Evolutionary conservation across 1,284 basidiomycete species (phyloP).

Genomic region (Testicularia cyperi): DNA sequence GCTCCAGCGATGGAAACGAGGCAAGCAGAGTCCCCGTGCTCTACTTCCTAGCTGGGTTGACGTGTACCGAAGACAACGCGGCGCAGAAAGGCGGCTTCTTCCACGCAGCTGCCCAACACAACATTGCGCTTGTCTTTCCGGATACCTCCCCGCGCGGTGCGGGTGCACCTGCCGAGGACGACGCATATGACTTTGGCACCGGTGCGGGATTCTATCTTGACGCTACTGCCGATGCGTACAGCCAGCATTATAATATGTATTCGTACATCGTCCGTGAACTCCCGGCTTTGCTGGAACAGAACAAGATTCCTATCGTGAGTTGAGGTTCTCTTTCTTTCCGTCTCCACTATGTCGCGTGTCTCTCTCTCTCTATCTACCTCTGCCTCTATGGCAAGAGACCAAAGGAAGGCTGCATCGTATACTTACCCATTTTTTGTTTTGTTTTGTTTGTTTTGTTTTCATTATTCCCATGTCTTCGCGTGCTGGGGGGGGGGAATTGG

Average conservation of each 20-base stretch:
- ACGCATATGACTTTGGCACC: conserved; percentile 69
- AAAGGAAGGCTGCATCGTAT: no score
- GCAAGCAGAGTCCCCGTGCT: conserved; percentile 79
- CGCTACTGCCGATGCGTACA: conserved; percentile 54
- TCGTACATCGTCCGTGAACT: conserved; percentile 48
- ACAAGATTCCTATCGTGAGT: conserved; percentile 42
- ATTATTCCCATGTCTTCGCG: no score
- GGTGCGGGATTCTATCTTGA: conserved; percentile 59
- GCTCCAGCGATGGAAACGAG: conserved; percentile 62
- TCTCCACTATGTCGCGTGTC: not conserved
- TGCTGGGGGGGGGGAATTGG: no score
- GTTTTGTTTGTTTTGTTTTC: no score
- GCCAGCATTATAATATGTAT: conserved; percentile 55
- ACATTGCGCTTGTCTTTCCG: conserved; percentile 89
- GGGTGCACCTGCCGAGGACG: conserved; percentile 78
- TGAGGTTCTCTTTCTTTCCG: not conserved
- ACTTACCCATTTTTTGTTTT: no score
- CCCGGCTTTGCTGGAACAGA: conserved; percentile 25
- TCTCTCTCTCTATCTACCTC: not conserved
- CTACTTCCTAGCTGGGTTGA: conserved; percentile 87
- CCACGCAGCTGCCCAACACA: conserved; percentile 40
- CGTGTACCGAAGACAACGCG: conserved; percentile 93
- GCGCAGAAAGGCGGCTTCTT: conserved; percentile 57
- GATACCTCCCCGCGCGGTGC: conserved; percentile 95
- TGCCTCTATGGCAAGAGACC: no score